These are phyloP conservation scores for Phylloporus scabripes DNA, from an alignment of 768 basidiomycete genomes.

Conservation along the genomic window DNA sequence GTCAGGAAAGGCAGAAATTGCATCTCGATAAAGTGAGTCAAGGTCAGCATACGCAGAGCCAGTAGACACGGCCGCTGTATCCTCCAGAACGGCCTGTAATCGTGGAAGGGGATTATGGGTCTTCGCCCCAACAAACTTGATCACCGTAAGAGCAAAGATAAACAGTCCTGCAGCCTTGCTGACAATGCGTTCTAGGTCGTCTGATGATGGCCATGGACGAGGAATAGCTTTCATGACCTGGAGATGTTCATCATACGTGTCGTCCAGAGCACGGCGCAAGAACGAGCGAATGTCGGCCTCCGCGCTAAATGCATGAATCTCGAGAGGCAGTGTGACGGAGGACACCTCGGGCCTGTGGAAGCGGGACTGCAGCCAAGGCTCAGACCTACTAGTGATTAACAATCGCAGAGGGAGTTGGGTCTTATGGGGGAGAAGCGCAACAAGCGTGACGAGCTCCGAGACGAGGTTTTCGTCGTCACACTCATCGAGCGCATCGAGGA, in stretches of 20 bases:
- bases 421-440: slow-evolving; percentile 13
- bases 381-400: slow-evolving; percentile 22
- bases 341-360: slow-evolving; percentile 16
- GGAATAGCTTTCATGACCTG: slow-evolving; percentile 15
- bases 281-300: slow-evolving; percentile 23
- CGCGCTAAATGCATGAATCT: slow-evolving; percentile 22
- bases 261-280: slow-evolving; percentile 15
- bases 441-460: slow-evolving; percentile 21
- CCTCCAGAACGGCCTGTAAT: slow-evolving; percentile 12
- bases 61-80: neutral
- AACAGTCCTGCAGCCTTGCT: slow-evolving; percentile 23
- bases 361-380: slow-evolving; percentile 16
- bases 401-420: slow-evolving; percentile 19
- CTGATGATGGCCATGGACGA: slow-evolving; percentile 22
- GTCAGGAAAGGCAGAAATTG: slow-evolving; percentile 17
- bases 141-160: slow-evolving; percentile 26
- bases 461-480: slow-evolving; percentile 25
- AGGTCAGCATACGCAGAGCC: slow-evolving; percentile 17
- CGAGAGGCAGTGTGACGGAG: slow-evolving; percentile 8
- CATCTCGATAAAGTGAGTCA: slow-evolving; percentile 17
- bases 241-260: slow-evolving; percentile 15
- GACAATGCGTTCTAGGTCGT: slow-evolving; percentile 17
- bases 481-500: slow-evolving; percentile 23
- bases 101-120: slow-evolving; percentile 12
- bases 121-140: slow-evolving; percentile 21